Percentiles rank a stretch among this genome's conserved stretches.
Evolutionary conservation across 345 rosid genomes (phyloP).

Genomic region (Syzygium grande): DNA sequence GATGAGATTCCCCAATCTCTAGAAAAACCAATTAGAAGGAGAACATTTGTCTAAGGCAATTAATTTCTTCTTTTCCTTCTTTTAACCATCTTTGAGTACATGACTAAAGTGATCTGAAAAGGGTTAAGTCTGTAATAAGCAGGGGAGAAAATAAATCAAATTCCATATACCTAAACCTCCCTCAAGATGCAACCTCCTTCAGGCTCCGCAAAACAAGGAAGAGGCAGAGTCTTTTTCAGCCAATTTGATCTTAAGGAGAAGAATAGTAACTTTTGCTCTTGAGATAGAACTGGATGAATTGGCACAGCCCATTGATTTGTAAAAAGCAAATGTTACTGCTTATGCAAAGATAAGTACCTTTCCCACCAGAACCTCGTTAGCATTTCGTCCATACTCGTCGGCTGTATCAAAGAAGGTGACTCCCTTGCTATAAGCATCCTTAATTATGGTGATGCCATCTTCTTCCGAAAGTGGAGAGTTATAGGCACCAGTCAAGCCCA

Average conservation of each 20-base stretch:
- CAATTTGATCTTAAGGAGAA: background rate
- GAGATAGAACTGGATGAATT: background rate
- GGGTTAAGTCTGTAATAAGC: background rate
- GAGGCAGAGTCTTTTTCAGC: background rate
- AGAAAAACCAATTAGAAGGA: background rate
- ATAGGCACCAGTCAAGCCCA: background rate
- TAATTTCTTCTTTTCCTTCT: background rate
- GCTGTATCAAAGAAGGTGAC: background rate
- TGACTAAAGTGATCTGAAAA: background rate
- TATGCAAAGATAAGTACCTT: background rate
- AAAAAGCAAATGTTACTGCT: background rate
- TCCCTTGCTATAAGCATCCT: background rate
- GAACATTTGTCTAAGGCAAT: background rate
- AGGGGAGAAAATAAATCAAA: background rate
- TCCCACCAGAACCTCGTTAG: conserved; percentile 3
- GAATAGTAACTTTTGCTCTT: background rate
- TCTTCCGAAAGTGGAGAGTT: background rate
- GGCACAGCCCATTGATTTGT: background rate
- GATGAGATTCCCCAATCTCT: background rate
- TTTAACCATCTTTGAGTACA: background rate
- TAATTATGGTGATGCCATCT: background rate
- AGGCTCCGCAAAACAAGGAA: background rate
- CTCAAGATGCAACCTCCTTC: background rate
- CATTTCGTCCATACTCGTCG: background rate
- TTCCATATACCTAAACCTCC: background rate